Percentiles rank a stretch among this genome's conserved stretches.
These are phyloP conservation scores for Staphylotrichum longicolle DNA, from an alignment of 495 filamentous ascomycete genomes.

Conservation along the genomic window DNA sequence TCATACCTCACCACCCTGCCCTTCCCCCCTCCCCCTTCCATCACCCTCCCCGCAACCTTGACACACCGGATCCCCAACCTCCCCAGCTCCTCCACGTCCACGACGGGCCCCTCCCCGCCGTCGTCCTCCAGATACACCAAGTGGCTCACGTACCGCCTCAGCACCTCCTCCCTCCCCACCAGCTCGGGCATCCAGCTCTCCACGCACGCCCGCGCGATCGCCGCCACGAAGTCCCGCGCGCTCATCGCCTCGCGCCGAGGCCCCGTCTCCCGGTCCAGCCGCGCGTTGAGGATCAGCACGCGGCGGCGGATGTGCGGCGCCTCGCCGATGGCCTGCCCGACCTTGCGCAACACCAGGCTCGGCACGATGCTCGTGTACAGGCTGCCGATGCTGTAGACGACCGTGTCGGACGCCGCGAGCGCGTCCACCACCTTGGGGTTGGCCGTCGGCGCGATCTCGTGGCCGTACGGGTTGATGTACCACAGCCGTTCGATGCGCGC, in stretches of 20 bases:
- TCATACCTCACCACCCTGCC: conserved; percentile 68
- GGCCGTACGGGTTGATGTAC: conserved; percentile 97
- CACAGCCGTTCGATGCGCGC: conserved; percentile 78
- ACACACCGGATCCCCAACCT: conserved; percentile 72
- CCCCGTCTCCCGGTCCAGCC: conserved; percentile 81
- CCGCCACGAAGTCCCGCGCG: conserved; percentile 74
- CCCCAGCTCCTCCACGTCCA: conserved; percentile 63
- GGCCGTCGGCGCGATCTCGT: conserved; percentile 76
- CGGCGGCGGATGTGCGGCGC: conserved; percentile 56
- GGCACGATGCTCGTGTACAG: conserved; percentile 82
- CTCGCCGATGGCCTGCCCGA: conserved; percentile 55
- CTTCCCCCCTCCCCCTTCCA: conserved; percentile 34
- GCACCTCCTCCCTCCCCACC: conserved; percentile 42
- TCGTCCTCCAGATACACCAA: conserved; percentile 72
- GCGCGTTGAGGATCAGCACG: conserved; percentile 83
- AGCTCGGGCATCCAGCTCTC: conserved; percentile 43
- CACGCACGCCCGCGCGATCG: conserved; percentile 66
- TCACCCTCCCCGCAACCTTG: conserved; percentile 68
- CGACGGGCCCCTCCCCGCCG: conserved; percentile 54
- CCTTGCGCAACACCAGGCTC: conserved; percentile 62
- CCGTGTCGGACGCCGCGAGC: conserved; percentile 57
- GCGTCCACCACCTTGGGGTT: conserved; percentile 76
- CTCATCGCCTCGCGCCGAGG: conserved; percentile 57
- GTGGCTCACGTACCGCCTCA: conserved; percentile 71
- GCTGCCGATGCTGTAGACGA: conserved; percentile 89